phyloP scores from a whole-genome alignment of 495 filamentous ascomycete genomes.

The Tuber indicum region DNA sequence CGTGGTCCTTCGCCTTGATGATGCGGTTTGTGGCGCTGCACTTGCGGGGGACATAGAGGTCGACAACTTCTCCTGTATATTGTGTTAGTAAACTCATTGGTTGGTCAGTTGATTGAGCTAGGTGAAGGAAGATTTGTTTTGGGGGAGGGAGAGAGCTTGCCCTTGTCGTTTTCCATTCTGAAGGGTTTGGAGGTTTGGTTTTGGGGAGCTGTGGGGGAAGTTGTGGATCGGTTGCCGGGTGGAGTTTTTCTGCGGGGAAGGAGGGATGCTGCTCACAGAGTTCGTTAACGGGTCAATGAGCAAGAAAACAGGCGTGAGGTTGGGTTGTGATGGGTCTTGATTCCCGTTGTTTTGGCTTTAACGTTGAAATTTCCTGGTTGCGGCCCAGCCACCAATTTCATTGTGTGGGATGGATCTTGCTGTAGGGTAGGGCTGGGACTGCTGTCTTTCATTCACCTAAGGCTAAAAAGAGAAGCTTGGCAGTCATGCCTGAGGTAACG shows the following conservation, averaged over 20 bases:
- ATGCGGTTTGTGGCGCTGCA: slow-evolving; percentile 92
- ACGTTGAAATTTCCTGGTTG: slow-evolving; percentile 8
- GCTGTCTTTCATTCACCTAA: slow-evolving; percentile 10
- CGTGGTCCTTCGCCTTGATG: slow-evolving; percentile 99
- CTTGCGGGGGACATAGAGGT: slow-evolving; percentile 99
- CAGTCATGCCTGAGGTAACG: background rate
- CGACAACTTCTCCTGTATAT: slow-evolving; percentile 75
- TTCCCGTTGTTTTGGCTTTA: slow-evolving; percentile 12
- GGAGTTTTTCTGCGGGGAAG: background rate
- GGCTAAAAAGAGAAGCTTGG: too few relatives aligned
- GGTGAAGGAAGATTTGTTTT: slow-evolving; percentile 1
- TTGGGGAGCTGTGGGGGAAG: slow-evolving; percentile 5
- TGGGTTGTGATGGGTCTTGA: slow-evolving; percentile 30
- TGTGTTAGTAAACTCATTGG: slow-evolving; percentile 16
- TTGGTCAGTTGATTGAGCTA: background rate
- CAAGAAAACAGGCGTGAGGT: slow-evolving; percentile 21
- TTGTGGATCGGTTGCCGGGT: slow-evolving; percentile 9
- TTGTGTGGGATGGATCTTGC: slow-evolving; percentile 13
- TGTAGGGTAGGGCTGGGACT: slow-evolving; percentile 38
- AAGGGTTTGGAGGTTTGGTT: slow-evolving; percentile 45
- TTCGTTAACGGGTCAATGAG: background rate
- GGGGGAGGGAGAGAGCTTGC: slow-evolving; percentile 6
- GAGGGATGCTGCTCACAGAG: background rate
- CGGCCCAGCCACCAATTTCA: slow-evolving; percentile 8
- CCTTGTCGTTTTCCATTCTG: slow-evolving; percentile 94